Percentiles rank a stretch among this genome's conserved stretches.
Evolutionary conservation across 768 basidiomycete species (phyloP).

Genomic region (Mycena indigotica): DNA sequence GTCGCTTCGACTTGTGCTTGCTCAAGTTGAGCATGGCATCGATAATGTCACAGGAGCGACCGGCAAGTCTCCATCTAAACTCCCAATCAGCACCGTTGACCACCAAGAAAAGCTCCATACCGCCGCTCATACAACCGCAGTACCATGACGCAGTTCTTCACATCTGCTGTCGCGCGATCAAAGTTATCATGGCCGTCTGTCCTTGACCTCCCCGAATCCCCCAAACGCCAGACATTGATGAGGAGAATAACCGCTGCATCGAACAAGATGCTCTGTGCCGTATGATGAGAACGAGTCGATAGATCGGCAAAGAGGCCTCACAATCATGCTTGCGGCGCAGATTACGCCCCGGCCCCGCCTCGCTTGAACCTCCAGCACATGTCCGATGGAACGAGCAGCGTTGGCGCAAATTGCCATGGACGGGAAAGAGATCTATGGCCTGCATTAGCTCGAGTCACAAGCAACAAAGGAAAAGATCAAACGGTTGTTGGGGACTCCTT

Average conservation of each 20-base stretch:
- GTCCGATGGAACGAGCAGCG: constrained; percentile 39
- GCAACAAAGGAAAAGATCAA: background rate
- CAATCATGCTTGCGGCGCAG: constrained; percentile 22
- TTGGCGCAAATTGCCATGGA: constrained; percentile 47
- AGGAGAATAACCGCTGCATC: constrained; percentile 42
- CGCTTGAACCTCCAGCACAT: constrained; percentile 34
- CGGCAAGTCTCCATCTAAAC: background rate
- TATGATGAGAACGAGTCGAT: background rate
- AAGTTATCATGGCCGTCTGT: background rate
- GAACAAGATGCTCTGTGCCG: constrained; percentile 29
- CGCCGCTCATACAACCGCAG: background rate
- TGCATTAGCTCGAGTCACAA: background rate
- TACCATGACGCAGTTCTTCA: constrained; percentile 1
- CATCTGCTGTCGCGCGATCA: background rate
- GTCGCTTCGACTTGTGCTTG: background rate
- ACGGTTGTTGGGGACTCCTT: background rate
- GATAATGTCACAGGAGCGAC: background rate
- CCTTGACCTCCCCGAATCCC: background rate
- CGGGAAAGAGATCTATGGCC: constrained; percentile 28
- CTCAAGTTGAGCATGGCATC: background rate
- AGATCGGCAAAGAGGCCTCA: background rate
- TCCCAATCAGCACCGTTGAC: background rate
- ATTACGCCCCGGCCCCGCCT: constrained; percentile 25
- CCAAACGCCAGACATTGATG: constrained; percentile 39
- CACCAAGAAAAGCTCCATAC: background rate